Evolutionary conservation across 2,329 filamentous ascomycete species (phyloP), one percentile per base, ranked within the genome.

Genomic region (Corinectria fuckeliana): DNA sequence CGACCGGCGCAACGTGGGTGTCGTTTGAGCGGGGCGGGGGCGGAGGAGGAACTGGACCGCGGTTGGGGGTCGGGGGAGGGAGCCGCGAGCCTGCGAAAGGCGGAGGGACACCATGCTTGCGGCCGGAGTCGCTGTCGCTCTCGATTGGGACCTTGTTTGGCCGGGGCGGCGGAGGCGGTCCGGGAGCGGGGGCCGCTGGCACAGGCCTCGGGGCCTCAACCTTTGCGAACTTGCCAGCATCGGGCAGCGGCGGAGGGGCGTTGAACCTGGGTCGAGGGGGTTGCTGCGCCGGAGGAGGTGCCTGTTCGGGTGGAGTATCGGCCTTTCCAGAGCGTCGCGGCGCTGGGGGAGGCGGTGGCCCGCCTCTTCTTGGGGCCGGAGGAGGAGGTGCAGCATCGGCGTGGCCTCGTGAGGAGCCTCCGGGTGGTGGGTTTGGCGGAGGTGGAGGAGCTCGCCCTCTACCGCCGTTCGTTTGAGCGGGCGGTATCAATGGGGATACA

Each of bases 171-270:
- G 76, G 76, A 5, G 76, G 74, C 5, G 75, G 74, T 7, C 73
- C 74, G 2, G 73, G 68, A 18, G 60, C 63, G 8, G 74, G 65
- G 30, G 71, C 60, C n/a, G 70, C 59, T 34, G 71, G 62, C 8
- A 64, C 62, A 25, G 72, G 69, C 38, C 68, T 70, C 13, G 70
- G 65, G 25, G 71, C 67, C 23, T 74, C 80, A 68, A 75, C 84
- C 77, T 88, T 82, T 3, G 90, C 92, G 72, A 87, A 95, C 76
- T 92, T 96, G 34, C 95, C 95, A 58, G 95, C 95, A 75, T 97
- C 93, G 55, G 92, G 87, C 60, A 98, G 78, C 2, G 94, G 91
- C 30, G 95, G 95, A 44, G 95, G 95, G 8, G 92, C 94, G 65
- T 88, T 85, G 79, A 96, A 98, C 68, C 83, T 85, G 8, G 87